These are phyloP conservation scores for Endoconidiophora polonica DNA, from an alignment of 2,329 filamentous ascomycete species.

Conservation along the genomic window DNA sequence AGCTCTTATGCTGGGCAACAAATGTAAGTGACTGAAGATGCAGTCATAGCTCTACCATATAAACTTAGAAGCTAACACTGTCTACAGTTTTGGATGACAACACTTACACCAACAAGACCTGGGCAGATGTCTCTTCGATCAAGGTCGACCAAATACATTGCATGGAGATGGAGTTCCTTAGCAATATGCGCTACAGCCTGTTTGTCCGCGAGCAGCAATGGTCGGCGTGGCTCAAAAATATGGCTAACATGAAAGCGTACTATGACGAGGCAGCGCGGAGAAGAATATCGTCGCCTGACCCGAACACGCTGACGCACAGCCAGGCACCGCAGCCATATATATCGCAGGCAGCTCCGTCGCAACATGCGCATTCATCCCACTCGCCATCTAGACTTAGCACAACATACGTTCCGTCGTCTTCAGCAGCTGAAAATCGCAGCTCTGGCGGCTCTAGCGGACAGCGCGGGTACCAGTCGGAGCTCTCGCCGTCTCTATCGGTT, in stretches of 20 bases:
- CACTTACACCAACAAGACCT: conserved; percentile 98
- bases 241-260: conserved; percentile 69
- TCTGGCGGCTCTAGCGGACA: neutral
- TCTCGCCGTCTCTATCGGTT: conserved; percentile 8
- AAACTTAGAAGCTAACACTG: neutral
- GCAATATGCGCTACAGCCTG: conserved; percentile 92
- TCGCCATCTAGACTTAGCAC: conserved; percentile 9
- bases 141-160: conserved; percentile 90
- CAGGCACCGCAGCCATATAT: neutral
- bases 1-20: conserved; percentile 93
- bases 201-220: conserved; percentile 76
- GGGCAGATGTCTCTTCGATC: conserved; percentile 94
- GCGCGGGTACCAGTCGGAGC: conserved; percentile 3
- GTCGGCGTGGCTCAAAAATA: conserved; percentile 69
- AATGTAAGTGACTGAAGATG: conserved; percentile 42
- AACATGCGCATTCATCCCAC: conserved; percentile 6
- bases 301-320: neutral
- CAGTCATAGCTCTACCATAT: neutral
- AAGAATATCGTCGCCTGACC: conserved; percentile 20
- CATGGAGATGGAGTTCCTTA: conserved; percentile 99
- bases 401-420: neutral
- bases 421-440: neutral
- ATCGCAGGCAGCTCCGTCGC: neutral
- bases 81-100: conserved; percentile 76
- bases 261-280: conserved; percentile 48